Base-by-base conservation (phyloP, 1,284 basidiomycete genomes). In the Erythrobasidium hasegawianum region DNA sequence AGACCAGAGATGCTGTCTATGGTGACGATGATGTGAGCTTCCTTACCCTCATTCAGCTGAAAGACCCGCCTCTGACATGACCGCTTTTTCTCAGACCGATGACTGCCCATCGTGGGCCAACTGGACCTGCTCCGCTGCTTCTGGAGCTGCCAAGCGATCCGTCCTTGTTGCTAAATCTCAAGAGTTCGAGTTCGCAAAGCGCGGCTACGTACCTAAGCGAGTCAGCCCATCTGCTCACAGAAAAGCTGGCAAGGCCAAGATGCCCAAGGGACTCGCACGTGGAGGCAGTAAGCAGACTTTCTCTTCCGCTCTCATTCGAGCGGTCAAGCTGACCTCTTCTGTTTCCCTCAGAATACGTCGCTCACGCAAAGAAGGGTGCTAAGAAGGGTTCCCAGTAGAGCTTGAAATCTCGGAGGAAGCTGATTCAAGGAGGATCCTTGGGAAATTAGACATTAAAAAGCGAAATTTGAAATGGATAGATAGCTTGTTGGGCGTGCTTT, bases 101-200 rank as follows among this genome's bases (percentile, higher is more conserved):
- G 55, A 57, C 55, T 57, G 55, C 27, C 55, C 55, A 5, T 57
- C 55, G 9, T 57, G 55, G 55, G 27, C 55, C 11, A 27, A 57
- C 27, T 57, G 55, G 55, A 57, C 55, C n/a, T 57, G 55, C 39
- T n/a, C 27, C 9, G 9, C 55, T 13, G 33, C 33, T 11, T 4
- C 33, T 33, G 33, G 5, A 5, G 33, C 33, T 33, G 4, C 33
- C 33, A 33, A 33, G 33, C 33, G 33, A 33, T 33, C 33, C 4
- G 11, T 11, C 33, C 33, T 33, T 11, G 33, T 33, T 11, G 33
- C 33, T 5, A 33, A 11, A 33, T 33, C 33, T 33, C 33, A 33
- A 33, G 33, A 33, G 33, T 33, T 33, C 33, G 33, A 33, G 33
- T 54, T 54, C 52, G 7, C 3, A 7, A 18, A 27, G 18, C 52